A percentile compares a stretch with the other conserved stretches of the same genome.
Conservation (phyloP, 1,284 basidiomycete species). For the Mycosarcoma mackinlayi region DNA sequence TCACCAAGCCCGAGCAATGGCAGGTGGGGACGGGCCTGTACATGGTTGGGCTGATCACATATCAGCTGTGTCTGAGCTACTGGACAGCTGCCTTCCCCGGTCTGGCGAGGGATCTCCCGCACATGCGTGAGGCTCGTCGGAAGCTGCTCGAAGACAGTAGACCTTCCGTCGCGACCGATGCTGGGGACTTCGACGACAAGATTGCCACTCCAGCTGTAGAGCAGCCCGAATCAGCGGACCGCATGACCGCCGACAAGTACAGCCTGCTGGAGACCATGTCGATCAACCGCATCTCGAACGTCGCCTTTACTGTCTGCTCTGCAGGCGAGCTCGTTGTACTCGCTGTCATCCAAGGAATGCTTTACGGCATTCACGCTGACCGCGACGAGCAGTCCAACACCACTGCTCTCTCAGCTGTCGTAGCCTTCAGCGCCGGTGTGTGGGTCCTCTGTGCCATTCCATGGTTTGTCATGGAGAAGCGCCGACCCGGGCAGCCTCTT, state of each 20-base stretch:
- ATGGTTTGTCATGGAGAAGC: constrained; percentile 75
- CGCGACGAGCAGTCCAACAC: constrained; percentile 66
- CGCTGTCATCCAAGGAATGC: constrained; percentile 80
- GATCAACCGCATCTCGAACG: constrained; percentile 85
- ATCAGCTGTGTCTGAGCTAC: constrained; percentile 82
- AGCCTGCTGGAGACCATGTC: constrained; percentile 81
- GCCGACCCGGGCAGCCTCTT: constrained; percentile 69
- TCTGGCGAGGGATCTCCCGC: constrained; percentile 81
- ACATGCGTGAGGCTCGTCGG: constrained; percentile 75
- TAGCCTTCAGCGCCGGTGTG: constrained; percentile 67
- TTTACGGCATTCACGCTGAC: constrained; percentile 74
- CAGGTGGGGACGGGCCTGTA: constrained; percentile 80
- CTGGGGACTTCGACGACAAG: constrained; percentile 5
- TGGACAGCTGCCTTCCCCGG: constrained; percentile 85
- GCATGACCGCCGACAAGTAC: constrained; percentile 73
- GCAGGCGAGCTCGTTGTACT: constrained; percentile 80
- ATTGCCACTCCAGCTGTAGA: constrained; percentile 23
- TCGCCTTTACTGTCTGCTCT: constrained; percentile 81
- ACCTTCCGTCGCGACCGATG: not conserved
- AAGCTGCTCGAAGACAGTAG: constrained; percentile 72
- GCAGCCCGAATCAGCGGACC: not conserved
- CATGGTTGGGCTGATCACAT: constrained; percentile 82
- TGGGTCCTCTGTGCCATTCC: constrained; percentile 79
- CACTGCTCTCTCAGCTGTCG: constrained; percentile 71
- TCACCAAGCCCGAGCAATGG: constrained; percentile 77